A percentile compares a stretch with the other conserved stretches of the same genome.
Evolutionary conservation across 2,329 filamentous ascomycete species (phyloP).

Genomic region (Polychaeton citri): DNA sequence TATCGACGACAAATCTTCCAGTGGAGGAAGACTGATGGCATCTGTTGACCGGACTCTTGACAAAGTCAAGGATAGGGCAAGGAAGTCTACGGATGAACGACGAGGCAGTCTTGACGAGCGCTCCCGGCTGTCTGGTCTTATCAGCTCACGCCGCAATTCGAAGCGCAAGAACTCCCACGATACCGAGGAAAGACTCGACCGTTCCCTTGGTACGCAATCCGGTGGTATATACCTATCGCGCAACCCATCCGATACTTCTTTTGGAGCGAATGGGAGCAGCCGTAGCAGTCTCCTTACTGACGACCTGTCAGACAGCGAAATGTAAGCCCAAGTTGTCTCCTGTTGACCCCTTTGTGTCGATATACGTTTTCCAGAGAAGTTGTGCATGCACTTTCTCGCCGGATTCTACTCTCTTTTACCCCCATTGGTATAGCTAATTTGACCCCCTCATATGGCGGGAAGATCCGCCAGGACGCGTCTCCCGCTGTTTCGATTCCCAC

Average conservation of each 20-base stretch:
- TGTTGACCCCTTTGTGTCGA: too few species aligned
- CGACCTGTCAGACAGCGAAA: constrained; percentile 35
- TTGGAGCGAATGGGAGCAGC: constrained; percentile 29
- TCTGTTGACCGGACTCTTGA: constrained; percentile 28
- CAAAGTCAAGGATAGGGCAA: constrained; percentile 23
- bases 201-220: constrained; percentile 24
- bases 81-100: constrained; percentile 26
- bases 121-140: constrained; percentile 37
- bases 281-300: constrained; percentile 37
- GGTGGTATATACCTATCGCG: constrained; percentile 5
- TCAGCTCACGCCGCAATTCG: constrained; percentile 8
- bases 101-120: constrained; percentile 24
- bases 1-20: constrained; percentile 10
- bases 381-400: too few species aligned
- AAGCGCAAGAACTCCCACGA: constrained; percentile 12
- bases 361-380: too few species aligned
- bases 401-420: too few species aligned
- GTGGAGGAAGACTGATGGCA: constrained; percentile 13
- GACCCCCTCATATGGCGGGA: too few species aligned
- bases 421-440: too few species aligned
- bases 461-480: too few species aligned
- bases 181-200: constrained; percentile 4
- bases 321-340: too few species aligned
- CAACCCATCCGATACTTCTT: constrained; percentile 17
- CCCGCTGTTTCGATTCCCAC: too few species aligned